These are phyloP conservation scores for Alternaria sp. DNA, from an alignment of 2,329 filamentous ascomycete genomes.

Conservation along the genomic window DNA sequence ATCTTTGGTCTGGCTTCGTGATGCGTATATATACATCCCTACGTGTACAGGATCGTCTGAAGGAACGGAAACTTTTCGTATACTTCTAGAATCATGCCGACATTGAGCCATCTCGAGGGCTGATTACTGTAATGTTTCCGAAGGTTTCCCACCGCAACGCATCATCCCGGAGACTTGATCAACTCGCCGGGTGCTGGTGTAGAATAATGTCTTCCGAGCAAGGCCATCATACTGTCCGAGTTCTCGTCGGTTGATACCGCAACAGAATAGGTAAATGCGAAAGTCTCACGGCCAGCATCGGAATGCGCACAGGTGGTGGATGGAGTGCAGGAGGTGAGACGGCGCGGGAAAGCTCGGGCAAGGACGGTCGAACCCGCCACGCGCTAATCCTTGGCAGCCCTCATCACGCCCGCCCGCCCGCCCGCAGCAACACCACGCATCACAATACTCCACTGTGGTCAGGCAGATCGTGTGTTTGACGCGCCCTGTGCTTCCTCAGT, in stretches of 20 bases:
- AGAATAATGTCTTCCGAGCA: background rate
- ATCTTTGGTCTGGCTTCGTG: background rate
- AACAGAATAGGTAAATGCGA: background rate
- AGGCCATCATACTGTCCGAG: background rate
- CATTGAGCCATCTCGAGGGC: background rate
- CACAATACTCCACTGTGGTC: background rate
- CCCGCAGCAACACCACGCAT: background rate
- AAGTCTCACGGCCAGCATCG: background rate
- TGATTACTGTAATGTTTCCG: background rate
- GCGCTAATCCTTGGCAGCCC: background rate
- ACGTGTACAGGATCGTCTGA: background rate
- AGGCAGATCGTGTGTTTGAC: no score
- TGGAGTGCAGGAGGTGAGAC: background rate
- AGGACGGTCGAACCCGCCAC: background rate
- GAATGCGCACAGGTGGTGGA: background rate
- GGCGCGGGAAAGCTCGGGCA: background rate
- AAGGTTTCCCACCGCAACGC: background rate
- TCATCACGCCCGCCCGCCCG: background rate
- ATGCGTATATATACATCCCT: background rate
- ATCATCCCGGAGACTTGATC: background rate
- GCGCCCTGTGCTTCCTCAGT: no score
- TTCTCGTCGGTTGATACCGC: background rate
- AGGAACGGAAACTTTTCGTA: background rate
- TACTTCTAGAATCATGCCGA: background rate
- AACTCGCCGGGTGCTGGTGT: background rate